A percentile compares a stretch with the other conserved stretches of the same genome.
Evolutionary conservation across 1,139 yeast genomes (phyloP).

Genomic region (Candida tetrigidarum): DNA sequence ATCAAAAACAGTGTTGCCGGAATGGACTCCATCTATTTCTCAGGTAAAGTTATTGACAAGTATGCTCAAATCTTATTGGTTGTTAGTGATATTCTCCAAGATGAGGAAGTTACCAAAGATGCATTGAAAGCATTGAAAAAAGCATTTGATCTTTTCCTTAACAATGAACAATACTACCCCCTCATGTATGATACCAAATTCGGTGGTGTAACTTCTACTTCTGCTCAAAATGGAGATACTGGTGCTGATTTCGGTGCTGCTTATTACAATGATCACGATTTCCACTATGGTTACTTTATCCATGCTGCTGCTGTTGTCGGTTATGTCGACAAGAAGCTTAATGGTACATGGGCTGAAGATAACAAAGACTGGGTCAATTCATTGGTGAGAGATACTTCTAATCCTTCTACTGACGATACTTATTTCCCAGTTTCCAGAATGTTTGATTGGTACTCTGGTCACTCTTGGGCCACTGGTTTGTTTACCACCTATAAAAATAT

Average conservation of each 20-base stretch:
- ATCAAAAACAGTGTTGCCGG: constrained; percentile 52
- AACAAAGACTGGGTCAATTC: constrained; percentile 46
- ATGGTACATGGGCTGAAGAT: constrained; percentile 59
- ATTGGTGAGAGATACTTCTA: constrained; percentile 70
- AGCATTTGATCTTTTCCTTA: constrained; percentile 54
- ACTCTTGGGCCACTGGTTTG: constrained; percentile 85
- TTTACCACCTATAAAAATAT: constrained; percentile 70
- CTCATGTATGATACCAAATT: constrained; percentile 70
- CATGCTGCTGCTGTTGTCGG: constrained; percentile 83
- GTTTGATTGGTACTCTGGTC: constrained; percentile 85
- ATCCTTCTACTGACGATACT: constrained; percentile 62
- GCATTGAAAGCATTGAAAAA: constrained; percentile 54
- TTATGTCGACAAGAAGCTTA: constrained; percentile 57
- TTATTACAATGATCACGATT: constrained; percentile 79
- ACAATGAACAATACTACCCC: constrained; percentile 59
- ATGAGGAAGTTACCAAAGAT: constrained; percentile 50
- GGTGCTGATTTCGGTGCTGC: constrained; percentile 59
- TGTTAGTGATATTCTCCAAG: constrained; percentile 60
- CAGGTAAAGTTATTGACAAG: constrained; percentile 77
- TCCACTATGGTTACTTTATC: constrained; percentile 78
- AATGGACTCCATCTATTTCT: constrained; percentile 59
- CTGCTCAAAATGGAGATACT: constrained; percentile 52
- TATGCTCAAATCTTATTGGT: constrained; percentile 73
- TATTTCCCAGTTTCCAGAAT: constrained; percentile 77
- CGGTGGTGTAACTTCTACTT: constrained; percentile 71